These are phyloP conservation scores for Cylindrotheca closterium DNA, from an alignment of 108 stramenopile species.

Conservation along the genomic window DNA sequence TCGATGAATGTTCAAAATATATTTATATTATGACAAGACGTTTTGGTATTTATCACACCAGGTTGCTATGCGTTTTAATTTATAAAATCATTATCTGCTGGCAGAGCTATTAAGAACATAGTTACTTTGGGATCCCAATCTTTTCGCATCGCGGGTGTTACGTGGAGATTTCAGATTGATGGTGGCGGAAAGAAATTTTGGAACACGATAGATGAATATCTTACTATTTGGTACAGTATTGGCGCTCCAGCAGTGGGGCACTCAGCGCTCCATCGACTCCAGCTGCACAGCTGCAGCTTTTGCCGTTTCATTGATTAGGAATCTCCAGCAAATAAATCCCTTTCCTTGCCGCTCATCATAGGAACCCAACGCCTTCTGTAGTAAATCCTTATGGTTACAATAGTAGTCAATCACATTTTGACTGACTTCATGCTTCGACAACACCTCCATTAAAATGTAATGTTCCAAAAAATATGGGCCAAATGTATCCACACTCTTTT, in stretches of 20 bases:
- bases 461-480: slow-evolving; percentile 35
- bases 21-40: too few species aligned
- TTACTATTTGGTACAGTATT: too few species aligned
- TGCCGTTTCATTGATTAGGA: slow-evolving; percentile 30
- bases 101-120: too few species aligned
- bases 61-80: too few species aligned
- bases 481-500: slow-evolving; percentile 20
- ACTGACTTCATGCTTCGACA: slow-evolving; percentile 31
- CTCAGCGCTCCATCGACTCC: neutral
- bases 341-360: slow-evolving; percentile 28
- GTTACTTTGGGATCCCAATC: too few species aligned
- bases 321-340: slow-evolving; percentile 36
- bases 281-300: slow-evolving; percentile 11
- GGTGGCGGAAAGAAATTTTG: too few species aligned
- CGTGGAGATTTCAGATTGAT: too few species aligned
- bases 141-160: too few species aligned
- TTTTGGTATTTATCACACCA: too few species aligned
- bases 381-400: slow-evolving; percentile 15
- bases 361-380: slow-evolving; percentile 18
- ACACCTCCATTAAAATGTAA: slow-evolving; percentile 38
- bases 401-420: slow-evolving; percentile 35
- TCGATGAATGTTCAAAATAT: too few species aligned
- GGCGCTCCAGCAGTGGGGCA: neutral
- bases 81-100: too few species aligned
- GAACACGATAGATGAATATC: too few species aligned